Base-by-base conservation (phyloP, 345 rosid genomes). In the Hevea brasiliensis region DNA sequence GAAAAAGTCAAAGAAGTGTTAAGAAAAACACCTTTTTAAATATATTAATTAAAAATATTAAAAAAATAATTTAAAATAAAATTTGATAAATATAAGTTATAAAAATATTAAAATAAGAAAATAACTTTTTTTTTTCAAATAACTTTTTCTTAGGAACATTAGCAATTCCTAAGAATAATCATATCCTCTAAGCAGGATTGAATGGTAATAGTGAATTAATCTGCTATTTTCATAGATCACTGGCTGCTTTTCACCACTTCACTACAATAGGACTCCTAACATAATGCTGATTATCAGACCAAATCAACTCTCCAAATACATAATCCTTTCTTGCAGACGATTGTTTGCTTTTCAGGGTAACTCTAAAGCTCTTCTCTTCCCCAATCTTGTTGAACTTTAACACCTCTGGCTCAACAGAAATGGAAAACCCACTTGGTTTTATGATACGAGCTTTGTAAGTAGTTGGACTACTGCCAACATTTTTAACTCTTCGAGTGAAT, bases 251-350 rank as follows among this genome's bases (percentile, higher is more conserved):
- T 35, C 51, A 65, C 78, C 75, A 78, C 37, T 73, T 69, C 15
- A 78, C 77, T 23, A 50, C 78, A 65, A 79, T 65, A 48, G 71
- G 63, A 74, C 81, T 79, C 37, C 74, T 79, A 12, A 79, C 81
- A 56, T 26, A 23, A 29, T 73, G 78, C 62, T 47, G 57, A 2
- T 20, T 56, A 60, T 79, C 81, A 18, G 75, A 63, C 81, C 81
- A 79, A 4, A 26, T 29, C 68, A 79, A 27, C 42, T 64, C 72
- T 59, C 81, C 81, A 65, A 79, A 79, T 1, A 64, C 81, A 59
- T 74, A 79, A 11, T 70, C 81, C 74, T 81, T 90, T 32, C 83
- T 74, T 45, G 72, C 67, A 2, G 47, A 27, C 9, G 50, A 68
- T 40, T 73, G 74, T 44, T 26, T 70, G 54, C 72, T 63, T 55